Evolutionary conservation across 2,329 filamentous ascomycete genomes (phyloP), one percentile per base, ranked within the genome.

Genomic region (Hypoxylon sp.): DNA sequence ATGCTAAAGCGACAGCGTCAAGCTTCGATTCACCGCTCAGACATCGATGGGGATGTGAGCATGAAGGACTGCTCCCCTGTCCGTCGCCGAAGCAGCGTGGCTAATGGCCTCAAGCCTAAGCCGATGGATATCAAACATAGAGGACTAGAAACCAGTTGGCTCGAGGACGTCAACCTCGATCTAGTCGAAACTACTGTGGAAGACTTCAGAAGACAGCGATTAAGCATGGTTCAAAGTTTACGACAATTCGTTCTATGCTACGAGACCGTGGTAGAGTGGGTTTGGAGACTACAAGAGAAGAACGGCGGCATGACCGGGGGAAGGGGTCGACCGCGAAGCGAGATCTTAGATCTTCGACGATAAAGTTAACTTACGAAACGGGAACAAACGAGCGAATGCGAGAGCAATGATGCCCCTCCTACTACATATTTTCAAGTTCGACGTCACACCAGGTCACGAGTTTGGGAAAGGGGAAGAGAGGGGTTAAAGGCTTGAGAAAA

Each of bases 181-280:
- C 72, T 97, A 52, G 86, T 99, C 36, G 86, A 90, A 56, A 86
- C 85, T 68, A 94, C 92, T 0, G 93, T 99, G 1, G 89, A 94
- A 63, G 91, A 97, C 63, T 96, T 99, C 71, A 80, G 94, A 48
- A 78, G 81, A 37, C 94, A 99, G 74, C 79, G 94, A 59, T 74
- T 97, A 13, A 97, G 91, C 71, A 99, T 97, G 92, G 93, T 99
- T 31, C 94, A 97, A 72, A 97, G 89, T 64, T 75, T 97, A 50
- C 80, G 90, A 54, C 94, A 99, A 70, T 97, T 89, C 73, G 93
- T 97, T 38, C 83, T 99, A 23, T 99, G 94, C 71, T 99, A 99
- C 70, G 94, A 99, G 75, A 95, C 90, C 29, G 81, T 97, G 5
- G 75, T 95, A 45, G 93, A 97, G 72, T 99, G 93, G 91, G 72